These are phyloP conservation scores for Fusarium coicis DNA, from an alignment of 2,329 filamentous ascomycete genomes.

Conservation along the genomic window DNA sequence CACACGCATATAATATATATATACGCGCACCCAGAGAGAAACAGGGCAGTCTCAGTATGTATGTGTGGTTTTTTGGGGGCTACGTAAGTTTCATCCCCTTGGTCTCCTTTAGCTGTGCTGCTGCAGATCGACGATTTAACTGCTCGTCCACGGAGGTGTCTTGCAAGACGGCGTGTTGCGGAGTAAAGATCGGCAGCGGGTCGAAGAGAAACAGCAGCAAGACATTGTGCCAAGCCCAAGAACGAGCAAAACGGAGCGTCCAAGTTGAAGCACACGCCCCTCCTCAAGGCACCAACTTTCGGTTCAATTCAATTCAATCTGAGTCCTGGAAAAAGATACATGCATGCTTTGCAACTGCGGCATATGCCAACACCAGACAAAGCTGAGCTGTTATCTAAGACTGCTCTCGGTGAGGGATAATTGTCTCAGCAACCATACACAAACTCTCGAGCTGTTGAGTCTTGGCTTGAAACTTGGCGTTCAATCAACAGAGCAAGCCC, in stretches of 20 bases:
- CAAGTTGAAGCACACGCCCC: slow-evolving; percentile 2
- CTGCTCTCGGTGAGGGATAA: neutral
- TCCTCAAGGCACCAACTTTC: slow-evolving; percentile 1
- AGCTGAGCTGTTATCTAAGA: neutral
- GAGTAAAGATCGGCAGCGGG: slow-evolving; percentile 35
- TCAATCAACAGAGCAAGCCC: neutral
- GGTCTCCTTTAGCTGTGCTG: neutral
- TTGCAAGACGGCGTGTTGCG: slow-evolving; percentile 22
- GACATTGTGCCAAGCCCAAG: slow-evolving; percentile 16
- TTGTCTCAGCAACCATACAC: slow-evolving; percentile 11
- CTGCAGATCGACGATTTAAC: slow-evolving; percentile 31
- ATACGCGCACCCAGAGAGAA: neutral
- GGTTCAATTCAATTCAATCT: neutral
- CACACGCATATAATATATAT: neutral
- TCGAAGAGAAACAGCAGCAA: slow-evolving; percentile 8
- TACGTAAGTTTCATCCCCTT: slow-evolving; percentile 14
- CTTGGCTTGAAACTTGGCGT: slow-evolving; percentile 21
- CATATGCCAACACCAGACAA: slow-evolving; percentile 4
- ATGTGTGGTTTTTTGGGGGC: neutral
- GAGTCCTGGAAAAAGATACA: neutral
- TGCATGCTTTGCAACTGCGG: neutral
- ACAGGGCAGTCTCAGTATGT: slow-evolving; percentile 15
- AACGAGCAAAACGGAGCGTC: slow-evolving; percentile 10
- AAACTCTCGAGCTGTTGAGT: neutral
- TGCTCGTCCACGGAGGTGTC: slow-evolving; percentile 15